phyloP scores from a whole-genome alignment of 257 asterid species.

The Lithospermum erythrorhizon region DNA sequence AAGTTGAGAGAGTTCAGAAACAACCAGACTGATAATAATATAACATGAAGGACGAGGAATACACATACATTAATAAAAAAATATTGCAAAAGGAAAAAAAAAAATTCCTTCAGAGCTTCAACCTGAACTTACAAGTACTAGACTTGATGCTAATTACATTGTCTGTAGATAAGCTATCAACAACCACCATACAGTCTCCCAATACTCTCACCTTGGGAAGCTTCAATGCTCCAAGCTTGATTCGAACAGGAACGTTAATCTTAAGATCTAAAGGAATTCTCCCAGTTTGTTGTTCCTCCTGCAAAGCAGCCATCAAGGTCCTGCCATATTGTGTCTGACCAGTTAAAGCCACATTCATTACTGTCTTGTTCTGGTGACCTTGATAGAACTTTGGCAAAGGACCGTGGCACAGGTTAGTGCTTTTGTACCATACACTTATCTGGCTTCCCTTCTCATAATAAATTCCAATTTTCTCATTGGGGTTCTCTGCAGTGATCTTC shows the following conservation, averaged over 20 bases:
- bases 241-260: constrained; percentile 60
- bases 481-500: constrained; percentile 63
- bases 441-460: constrained; percentile 77
- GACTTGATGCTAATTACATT: constrained; percentile 52
- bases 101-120: not conserved
- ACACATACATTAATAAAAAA: no score
- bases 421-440: constrained; percentile 73
- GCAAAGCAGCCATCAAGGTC: constrained; percentile 63
- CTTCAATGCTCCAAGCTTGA: constrained; percentile 61
- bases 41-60: no score
- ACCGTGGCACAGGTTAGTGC: constrained; percentile 66
- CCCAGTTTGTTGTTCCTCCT: constrained; percentile 78
- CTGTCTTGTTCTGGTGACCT: constrained; percentile 67
- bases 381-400: constrained; percentile 71
- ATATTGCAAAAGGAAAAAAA: no score
- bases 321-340: constrained; percentile 64
- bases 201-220: constrained; percentile 54
- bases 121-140: constrained; percentile 57
- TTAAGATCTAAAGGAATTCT: constrained; percentile 71
- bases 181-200: constrained; percentile 55
- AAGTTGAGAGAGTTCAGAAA: no score
- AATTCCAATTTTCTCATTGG: constrained; percentile 79
- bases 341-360: constrained; percentile 38
- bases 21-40: no score
- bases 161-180: constrained; percentile 40